Evolutionary conservation across 2,329 filamentous ascomycete genomes (phyloP).

Genomic region (Fusarium begoniae): DNA sequence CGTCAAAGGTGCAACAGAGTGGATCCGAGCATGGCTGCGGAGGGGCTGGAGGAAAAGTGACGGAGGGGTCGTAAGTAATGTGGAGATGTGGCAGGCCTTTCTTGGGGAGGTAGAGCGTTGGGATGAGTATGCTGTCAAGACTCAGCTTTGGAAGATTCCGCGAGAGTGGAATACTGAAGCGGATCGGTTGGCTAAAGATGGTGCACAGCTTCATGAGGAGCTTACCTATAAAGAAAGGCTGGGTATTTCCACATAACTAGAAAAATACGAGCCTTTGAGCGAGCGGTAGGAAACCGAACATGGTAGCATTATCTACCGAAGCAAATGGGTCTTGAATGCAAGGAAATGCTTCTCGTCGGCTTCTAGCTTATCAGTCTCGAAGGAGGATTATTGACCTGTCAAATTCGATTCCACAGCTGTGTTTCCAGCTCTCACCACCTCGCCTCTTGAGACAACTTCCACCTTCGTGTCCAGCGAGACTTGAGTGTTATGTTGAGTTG

Average conservation of each 20-base stretch:
- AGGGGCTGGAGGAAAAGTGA: constrained; percentile 55
- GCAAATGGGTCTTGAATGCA: neutral
- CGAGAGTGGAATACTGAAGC: constrained; percentile 54
- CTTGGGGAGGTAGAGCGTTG: constrained; percentile 51
- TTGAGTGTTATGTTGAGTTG: no score
- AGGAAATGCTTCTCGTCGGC: neutral
- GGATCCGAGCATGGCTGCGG: constrained; percentile 27
- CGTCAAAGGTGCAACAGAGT: constrained; percentile 13
- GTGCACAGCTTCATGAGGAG: constrained; percentile 7
- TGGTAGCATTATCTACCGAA: neutral
- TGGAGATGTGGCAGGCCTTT: constrained; percentile 62
- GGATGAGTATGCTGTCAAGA: constrained; percentile 42
- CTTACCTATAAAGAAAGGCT: neutral
- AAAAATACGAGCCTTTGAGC: neutral
- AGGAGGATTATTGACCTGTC: no score
- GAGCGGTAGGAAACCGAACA: no score
- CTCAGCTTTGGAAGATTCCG: constrained; percentile 60
- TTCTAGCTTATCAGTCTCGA: neutral
- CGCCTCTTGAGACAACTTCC: no score
- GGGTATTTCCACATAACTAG: neutral
- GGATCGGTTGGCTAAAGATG: constrained; percentile 51
- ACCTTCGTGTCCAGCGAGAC: no score
- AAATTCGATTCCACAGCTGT: neutral
- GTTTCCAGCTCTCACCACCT: no score
- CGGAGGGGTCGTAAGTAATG: constrained; percentile 55